Conservation (phyloP, 2,329 filamentous ascomycete genomes). For the Aspergillus aculeatus region DNA sequence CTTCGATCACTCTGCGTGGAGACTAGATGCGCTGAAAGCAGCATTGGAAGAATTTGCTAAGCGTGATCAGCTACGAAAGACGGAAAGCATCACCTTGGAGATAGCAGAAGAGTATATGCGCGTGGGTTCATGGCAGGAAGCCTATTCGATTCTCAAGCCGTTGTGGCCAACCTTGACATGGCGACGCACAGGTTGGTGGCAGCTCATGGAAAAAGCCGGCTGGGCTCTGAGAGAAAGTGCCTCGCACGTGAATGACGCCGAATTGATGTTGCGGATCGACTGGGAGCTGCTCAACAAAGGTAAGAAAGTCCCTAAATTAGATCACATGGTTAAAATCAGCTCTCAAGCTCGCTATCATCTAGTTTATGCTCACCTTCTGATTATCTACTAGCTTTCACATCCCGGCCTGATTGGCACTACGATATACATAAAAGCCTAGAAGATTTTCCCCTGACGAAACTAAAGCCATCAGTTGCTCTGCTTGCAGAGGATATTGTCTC, state of each 20-base stretch:
- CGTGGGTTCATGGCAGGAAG: slow-evolving; percentile 51
- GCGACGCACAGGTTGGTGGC: slow-evolving; percentile 61
- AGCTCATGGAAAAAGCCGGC: slow-evolving; percentile 54
- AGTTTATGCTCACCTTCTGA: slow-evolving; percentile 1
- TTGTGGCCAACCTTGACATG: slow-evolving; percentile 59
- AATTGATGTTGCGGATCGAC: slow-evolving; percentile 52
- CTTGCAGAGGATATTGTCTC: slow-evolving; percentile 50
- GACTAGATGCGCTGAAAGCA: slow-evolving; percentile 49
- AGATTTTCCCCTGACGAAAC: slow-evolving; percentile 33
- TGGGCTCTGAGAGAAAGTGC: slow-evolving; percentile 57
- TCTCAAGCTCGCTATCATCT: background rate
- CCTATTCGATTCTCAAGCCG: slow-evolving; percentile 51
- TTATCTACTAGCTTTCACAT: slow-evolving; percentile 34
- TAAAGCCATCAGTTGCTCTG: slow-evolving; percentile 49
- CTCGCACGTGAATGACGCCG: slow-evolving; percentile 43
- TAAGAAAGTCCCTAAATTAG: slow-evolving; percentile 19
- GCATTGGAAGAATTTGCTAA: slow-evolving; percentile 53
- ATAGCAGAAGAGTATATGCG: slow-evolving; percentile 55
- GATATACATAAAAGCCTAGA: slow-evolving; percentile 51
- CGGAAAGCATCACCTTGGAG: slow-evolving; percentile 56
- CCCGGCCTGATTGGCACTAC: slow-evolving; percentile 39
- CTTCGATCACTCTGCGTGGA: slow-evolving; percentile 53
- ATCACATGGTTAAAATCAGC: background rate
- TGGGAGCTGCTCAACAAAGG: slow-evolving; percentile 55
- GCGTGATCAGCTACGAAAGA: slow-evolving; percentile 54